Evolutionary conservation across 208 protist species (phyloP), one percentile per base, ranked within the genome.

Genomic region (Porcisia hertigi): DNA sequence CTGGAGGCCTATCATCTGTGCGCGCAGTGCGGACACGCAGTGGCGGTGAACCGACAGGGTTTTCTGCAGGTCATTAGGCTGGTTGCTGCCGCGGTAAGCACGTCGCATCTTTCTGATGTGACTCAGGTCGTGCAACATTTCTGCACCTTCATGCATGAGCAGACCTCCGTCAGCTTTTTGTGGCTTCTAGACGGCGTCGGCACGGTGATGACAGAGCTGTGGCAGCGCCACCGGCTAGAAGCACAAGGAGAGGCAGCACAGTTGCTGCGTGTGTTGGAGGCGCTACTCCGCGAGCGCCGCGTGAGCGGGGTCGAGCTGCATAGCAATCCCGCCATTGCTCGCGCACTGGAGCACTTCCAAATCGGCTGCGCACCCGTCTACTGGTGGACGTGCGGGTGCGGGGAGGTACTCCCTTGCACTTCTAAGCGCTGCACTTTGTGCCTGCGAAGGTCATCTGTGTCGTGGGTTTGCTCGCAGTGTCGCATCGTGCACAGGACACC

Each of bases 381-480:
- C 66, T 96, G 89, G 89, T 96, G 92, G 92, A 45, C 30, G 36
- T 96, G 92, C 76, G 89, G 92, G 9, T 96, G 92, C 73, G 92
- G 92, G 0, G 77, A 80, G 43, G 69, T 82, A 58, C 69, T 89
- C 43, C 89, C 92, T 30, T 72, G 85, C 73, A 82, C 77, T 43
- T 79, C 89, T n/a, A 87, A 86, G 76, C 81, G 83, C 36, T 96
- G 92, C 74, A 75, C 87, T 11, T 75, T 71, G n/a, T 96, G 92
- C 65, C 70, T 94, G 62, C 84, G 89, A 7, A 67, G 69, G 30
- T 64, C 71, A n/a, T 69, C 71, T 12, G 79, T 72, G 20, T 91
- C 83, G 63, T 96, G 92, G 92, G 86, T 70, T 55, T 96, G 92
- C 75, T 0, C 54, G 1, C 20, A 59, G 43, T 96, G 92, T 69